A percentile compares a stretch with the other conserved stretches of the same genome.
Conservation (phyloP, 208 protist genomes). For the Trypanosoma caninum region DNA sequence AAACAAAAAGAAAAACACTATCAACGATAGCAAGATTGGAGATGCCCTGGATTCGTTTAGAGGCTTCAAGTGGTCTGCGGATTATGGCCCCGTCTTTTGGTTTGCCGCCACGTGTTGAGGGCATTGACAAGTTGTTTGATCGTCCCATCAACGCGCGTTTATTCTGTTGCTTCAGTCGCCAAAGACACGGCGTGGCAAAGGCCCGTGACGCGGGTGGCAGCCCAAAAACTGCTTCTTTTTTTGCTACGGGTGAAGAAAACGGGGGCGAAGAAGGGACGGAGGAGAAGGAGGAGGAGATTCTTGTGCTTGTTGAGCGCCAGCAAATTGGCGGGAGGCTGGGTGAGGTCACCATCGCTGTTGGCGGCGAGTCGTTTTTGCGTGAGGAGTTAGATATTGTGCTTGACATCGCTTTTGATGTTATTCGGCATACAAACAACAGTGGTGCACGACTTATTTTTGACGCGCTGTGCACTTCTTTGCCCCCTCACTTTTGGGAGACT, state of each 20-base stretch:
- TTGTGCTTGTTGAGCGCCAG: slow-evolving; percentile 46
- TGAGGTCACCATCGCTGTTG: slow-evolving; percentile 49
- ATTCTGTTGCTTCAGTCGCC: slow-evolving; percentile 30
- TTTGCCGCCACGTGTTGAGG: slow-evolving; percentile 38
- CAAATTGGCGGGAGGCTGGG: slow-evolving; percentile 53
- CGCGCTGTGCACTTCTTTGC: slow-evolving; percentile 14
- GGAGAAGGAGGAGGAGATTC: slow-evolving; percentile 23
- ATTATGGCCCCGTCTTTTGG: slow-evolving; percentile 58
- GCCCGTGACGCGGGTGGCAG: background rate
- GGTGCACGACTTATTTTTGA: slow-evolving; percentile 30
- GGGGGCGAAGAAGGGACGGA: too few relatives aligned
- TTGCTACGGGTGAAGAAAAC: too few relatives aligned
- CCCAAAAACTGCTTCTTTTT: too few relatives aligned
- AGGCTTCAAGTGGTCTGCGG: slow-evolving; percentile 38
- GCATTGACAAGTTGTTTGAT: slow-evolving; percentile 45
- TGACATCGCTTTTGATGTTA: slow-evolving; percentile 26
- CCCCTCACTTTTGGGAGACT: background rate
- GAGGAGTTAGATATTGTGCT: slow-evolving; percentile 25
- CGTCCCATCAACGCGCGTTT: slow-evolving; percentile 25
- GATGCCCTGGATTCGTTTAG: slow-evolving; percentile 71
- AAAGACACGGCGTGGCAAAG: background rate
- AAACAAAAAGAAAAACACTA: too few relatives aligned
- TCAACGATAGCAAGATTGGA: background rate
- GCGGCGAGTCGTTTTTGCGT: background rate
- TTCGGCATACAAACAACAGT: slow-evolving; percentile 34